Percentiles rank a stretch among this genome's conserved stretches.
phyloP scores from a whole-genome alignment of 768 basidiomycete genomes.

The Termitomyces titanicus region DNA sequence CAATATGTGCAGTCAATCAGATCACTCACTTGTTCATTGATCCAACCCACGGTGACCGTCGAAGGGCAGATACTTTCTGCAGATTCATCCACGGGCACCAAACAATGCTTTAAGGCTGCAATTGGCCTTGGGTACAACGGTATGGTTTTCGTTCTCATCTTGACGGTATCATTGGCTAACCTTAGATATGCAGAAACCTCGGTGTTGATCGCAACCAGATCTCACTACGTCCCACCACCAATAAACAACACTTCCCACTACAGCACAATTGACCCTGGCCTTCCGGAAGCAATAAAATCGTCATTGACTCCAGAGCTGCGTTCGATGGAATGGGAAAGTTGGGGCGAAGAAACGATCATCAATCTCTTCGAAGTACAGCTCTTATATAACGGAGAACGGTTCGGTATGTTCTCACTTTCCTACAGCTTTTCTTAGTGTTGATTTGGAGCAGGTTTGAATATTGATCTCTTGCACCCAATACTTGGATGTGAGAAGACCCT shows the following conservation, averaged over 20 bases:
- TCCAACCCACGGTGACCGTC: conserved; percentile 30
- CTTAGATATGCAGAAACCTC: conserved; percentile 40
- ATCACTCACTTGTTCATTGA: conserved; percentile 46
- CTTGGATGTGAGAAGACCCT: conserved; percentile 32
- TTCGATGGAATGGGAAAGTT: conserved; percentile 44
- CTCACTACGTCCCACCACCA: conserved; percentile 41
- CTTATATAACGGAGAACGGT: conserved; percentile 37
- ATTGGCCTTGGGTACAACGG: conserved; percentile 62
- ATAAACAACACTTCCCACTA: conserved; percentile 22
- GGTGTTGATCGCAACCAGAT: conserved; percentile 61
- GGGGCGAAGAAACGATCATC: conserved; percentile 58
- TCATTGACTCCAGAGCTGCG: conserved; percentile 23
- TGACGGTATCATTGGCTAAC: conserved; percentile 1
- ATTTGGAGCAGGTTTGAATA: conserved; percentile 32
- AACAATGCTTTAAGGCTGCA: conserved; percentile 52
- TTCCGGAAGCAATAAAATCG: conserved; percentile 30
- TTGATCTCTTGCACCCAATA: conserved; percentile 45
- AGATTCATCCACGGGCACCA: conserved; percentile 33
- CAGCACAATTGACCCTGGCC: conserved; percentile 40
- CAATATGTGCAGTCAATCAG: conserved; percentile 40
- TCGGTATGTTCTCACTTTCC: conserved; percentile 33
- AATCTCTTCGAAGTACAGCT: conserved; percentile 60
- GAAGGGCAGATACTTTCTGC: conserved; percentile 31
- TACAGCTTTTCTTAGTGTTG: background rate
- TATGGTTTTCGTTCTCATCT: conserved; percentile 18